Evolutionary conservation across 2,329 filamentous ascomycete genomes (phyloP).

Genomic region (Thelonectria discophora): DNA sequence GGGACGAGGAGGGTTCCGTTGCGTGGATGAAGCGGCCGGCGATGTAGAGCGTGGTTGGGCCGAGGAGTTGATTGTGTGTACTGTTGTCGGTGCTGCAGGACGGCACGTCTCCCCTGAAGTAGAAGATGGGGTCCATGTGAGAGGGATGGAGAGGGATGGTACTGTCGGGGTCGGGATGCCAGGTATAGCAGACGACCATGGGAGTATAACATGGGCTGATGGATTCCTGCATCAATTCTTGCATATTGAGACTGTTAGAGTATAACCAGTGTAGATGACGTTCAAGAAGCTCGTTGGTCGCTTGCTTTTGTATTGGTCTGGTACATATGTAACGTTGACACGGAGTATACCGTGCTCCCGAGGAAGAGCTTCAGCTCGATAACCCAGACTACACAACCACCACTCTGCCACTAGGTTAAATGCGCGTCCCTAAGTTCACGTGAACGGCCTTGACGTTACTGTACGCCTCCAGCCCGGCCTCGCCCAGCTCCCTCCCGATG

Average conservation of each 20-base stretch:
- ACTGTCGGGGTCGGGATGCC: neutral
- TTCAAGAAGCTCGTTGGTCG: too few relatives aligned
- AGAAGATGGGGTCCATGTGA: neutral
- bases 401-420: constrained; percentile 21
- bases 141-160: neutral
- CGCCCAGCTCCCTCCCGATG: constrained; percentile 40
- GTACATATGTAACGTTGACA: too few relatives aligned
- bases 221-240: too few relatives aligned
- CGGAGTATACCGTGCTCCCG: too few relatives aligned
- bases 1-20: constrained; percentile 39
- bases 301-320: too few relatives aligned
- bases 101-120: constrained; percentile 29
- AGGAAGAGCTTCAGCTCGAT: too few relatives aligned
- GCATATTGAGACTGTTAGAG: neutral
- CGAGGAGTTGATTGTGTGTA: constrained; percentile 31
- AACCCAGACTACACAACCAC: neutral
- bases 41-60: constrained; percentile 46
- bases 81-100: constrained; percentile 34
- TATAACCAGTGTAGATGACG: too few relatives aligned
- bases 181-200: neutral
- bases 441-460: constrained; percentile 40
- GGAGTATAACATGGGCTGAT: too few relatives aligned
- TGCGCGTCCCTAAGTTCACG: constrained; percentile 39
- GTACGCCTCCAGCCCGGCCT: constrained; percentile 41
- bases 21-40: constrained; percentile 49